Base-by-base conservation (phyloP, 768 basidiomycete species). In the Suillus bovinus region DNA sequence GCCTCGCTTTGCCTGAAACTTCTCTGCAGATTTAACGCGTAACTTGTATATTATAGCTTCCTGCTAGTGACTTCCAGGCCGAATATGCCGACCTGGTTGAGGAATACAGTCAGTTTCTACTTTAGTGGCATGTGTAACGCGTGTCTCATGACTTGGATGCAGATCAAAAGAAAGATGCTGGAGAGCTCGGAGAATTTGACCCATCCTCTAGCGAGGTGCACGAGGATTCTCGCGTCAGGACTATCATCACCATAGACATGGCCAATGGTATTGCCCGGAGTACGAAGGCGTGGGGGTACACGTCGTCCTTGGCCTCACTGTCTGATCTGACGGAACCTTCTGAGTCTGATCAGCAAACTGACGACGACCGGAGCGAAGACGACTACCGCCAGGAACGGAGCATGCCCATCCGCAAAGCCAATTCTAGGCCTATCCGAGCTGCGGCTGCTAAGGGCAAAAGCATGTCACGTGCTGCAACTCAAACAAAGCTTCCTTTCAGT, bases 401-500 rank as follows among this genome's bases (percentile, higher is more conserved):
- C 10, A 27, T 24, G 17, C 24, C 24, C 38, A 4, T 38, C 29
- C 20, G 54, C 27, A 61, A 2, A 34, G 24, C 24, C 20, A 36
- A 44, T 31, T 52, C 59, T 46, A 70, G 64, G 55, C 67, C 68
- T 8, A 24, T 59, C n/a, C 71, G 71, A 44, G 61, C 67, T 16
- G 58, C n/a, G 9, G 34, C 54, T 56, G 55, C 24, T 20, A 55
- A 63, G 41, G 44, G 59, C 42, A 49, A 24, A 22, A 33, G 54
- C 16, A 29, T 13, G 59, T 62, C 56, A 36, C 46, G 64, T 38
- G 27, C 24, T 39, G 13, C 39, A 39, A 31, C 2, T 31, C 72
- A 76, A 68, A 72, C 69, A 56, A 69, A 70, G 41, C 80, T 89
- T 39, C 88, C 88, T 8, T 90, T 87, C 73, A 90, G 88, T 67